phyloP scores from a whole-genome alignment of 1,139 yeast species.

The Geotrichum aggregatum region DNA sequence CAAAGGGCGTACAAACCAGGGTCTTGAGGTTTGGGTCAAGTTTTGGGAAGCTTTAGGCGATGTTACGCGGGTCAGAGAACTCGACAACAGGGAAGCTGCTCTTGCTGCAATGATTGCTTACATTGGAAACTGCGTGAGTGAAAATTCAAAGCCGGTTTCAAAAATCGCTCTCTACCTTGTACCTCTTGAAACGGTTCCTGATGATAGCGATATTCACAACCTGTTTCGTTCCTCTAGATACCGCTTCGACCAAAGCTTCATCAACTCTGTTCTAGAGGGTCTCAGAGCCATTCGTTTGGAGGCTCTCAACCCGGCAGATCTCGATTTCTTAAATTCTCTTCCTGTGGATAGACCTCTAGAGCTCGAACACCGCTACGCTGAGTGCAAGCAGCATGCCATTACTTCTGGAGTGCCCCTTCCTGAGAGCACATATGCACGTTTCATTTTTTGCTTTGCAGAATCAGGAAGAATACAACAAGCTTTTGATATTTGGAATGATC shows the following conservation, averaged over 20 bases:
- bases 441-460: conserved; percentile 39
- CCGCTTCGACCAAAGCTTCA: conserved; percentile 8
- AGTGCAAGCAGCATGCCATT: conserved; percentile 25
- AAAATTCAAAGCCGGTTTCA: conserved; percentile 26
- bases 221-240: conserved; percentile 13
- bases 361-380: conserved; percentile 28
- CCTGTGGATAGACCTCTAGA: conserved; percentile 30
- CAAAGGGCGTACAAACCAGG: conserved; percentile 31
- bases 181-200: conserved; percentile 33
- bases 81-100: conserved; percentile 32
- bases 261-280: conserved; percentile 21
- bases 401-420: conserved; percentile 27
- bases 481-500: conserved; percentile 42
- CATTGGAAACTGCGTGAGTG: conserved; percentile 27
- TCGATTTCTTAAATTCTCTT: conserved; percentile 27
- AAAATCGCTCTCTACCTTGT: conserved; percentile 34
- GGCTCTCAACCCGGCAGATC: conserved; percentile 25
- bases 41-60: conserved; percentile 34
- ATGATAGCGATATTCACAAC: conserved; percentile 24
- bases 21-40: conserved; percentile 37
- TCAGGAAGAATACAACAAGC: conserved; percentile 35
- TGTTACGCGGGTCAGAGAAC: conserved; percentile 25
- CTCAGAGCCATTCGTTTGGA: conserved; percentile 26
- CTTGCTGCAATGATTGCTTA: conserved; percentile 34
- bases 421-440: conserved; percentile 37